phyloP scores from a whole-genome alignment of 1,284 basidiomycete species.

The Trichosporon sp. region DNA sequence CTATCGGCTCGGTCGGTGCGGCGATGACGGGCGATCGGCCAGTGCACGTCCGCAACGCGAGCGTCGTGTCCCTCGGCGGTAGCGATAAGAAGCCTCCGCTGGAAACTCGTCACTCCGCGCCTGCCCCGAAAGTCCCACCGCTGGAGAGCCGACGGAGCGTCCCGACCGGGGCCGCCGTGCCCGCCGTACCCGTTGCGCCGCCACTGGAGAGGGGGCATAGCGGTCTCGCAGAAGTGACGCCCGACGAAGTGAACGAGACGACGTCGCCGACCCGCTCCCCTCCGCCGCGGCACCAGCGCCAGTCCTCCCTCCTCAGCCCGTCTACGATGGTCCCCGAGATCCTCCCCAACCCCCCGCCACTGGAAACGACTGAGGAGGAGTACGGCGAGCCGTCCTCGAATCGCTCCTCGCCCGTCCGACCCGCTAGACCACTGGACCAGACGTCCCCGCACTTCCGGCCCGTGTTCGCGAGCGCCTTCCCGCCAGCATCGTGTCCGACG shows the following conservation, averaged over 20 bases:
- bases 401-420: slow-evolving; percentile 31
- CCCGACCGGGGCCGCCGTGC: background rate
- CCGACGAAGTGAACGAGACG: slow-evolving; percentile 28
- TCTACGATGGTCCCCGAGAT: slow-evolving; percentile 22
- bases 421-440: slow-evolving; percentile 16
- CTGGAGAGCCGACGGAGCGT: slow-evolving; percentile 3
- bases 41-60: slow-evolving; percentile 4
- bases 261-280: background rate
- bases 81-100: background rate
- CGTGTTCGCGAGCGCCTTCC: slow-evolving; percentile 24
- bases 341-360: slow-evolving; percentile 11
- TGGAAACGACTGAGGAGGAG: background rate
- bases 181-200: background rate
- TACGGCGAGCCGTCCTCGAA: slow-evolving; percentile 26
- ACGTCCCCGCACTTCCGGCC: slow-evolving; percentile 23
- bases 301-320: slow-evolving; percentile 27
- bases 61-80: background rate
- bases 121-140: background rate
- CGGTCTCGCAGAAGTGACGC: slow-evolving; percentile 26
- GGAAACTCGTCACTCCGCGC: background rate
- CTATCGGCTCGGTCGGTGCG: background rate
- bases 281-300: background rate
- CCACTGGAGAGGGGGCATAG: slow-evolving; percentile 7
- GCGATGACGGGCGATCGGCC: background rate
- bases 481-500: slow-evolving; percentile 30